A percentile compares a stretch with the other conserved stretches of the same genome.
Evolutionary conservation across 2,329 filamentous ascomycete genomes (phyloP).

Genomic region (Claviceps quebecensis): DNA sequence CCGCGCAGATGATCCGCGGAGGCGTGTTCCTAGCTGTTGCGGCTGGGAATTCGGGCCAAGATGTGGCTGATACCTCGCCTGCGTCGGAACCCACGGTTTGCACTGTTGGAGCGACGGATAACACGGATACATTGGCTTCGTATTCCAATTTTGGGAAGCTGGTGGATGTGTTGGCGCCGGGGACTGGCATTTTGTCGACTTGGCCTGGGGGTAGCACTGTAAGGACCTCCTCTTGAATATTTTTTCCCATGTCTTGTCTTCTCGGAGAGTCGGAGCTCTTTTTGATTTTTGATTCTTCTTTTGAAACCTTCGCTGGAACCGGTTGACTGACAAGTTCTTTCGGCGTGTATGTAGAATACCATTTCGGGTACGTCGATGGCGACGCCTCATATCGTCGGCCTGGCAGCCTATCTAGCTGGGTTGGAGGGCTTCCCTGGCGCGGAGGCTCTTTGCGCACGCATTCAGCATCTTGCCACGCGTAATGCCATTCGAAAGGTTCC

Average conservation of each 20-base stretch:
- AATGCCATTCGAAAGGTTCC: conserved; percentile 14
- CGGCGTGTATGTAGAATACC: conserved; percentile 13
- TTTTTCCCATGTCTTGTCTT: background rate
- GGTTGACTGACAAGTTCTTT: too few species aligned
- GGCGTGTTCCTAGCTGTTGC: conserved; percentile 41
- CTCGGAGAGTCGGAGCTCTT: too few species aligned
- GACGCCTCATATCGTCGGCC: conserved; percentile 26
- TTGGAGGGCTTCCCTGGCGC: conserved; percentile 17
- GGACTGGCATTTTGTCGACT: conserved; percentile 30
- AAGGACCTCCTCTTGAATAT: background rate
- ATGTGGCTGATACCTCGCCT: conserved; percentile 32
- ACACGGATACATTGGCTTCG: conserved; percentile 23
- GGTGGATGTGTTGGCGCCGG: conserved; percentile 39
- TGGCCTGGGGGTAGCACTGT: conserved; percentile 27
- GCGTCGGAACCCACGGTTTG: conserved; percentile 33
- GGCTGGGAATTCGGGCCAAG: conserved; percentile 34
- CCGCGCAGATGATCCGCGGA: conserved; percentile 27
- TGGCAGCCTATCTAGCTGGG: conserved; percentile 30
- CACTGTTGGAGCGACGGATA: conserved; percentile 38
- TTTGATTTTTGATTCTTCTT: background rate
- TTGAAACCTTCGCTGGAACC: too few species aligned
- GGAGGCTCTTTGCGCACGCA: conserved; percentile 8
- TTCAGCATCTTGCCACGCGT: conserved; percentile 2
- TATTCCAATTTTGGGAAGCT: conserved; percentile 38
- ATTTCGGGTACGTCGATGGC: conserved; percentile 33